These are phyloP conservation scores for Phylloporus arenicola DNA, from an alignment of 768 basidiomycete species.

Conservation along the genomic window DNA sequence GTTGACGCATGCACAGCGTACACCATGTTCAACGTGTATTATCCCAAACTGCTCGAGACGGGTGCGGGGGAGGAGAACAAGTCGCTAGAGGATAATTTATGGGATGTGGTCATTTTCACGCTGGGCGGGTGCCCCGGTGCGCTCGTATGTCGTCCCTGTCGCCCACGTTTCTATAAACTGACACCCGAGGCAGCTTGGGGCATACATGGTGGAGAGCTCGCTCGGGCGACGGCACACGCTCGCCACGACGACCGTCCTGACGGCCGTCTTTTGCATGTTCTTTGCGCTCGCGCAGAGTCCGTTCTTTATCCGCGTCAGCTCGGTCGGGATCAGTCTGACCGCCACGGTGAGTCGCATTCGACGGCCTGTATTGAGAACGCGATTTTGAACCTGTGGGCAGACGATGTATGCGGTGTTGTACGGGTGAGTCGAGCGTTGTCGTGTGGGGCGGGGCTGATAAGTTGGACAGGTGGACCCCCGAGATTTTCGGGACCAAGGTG, in stretches of 20 bases:
- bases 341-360: conserved; percentile 41
- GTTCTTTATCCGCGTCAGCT: conserved; percentile 58
- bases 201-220: conserved; percentile 66
- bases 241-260: conserved; percentile 68
- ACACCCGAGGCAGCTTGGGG: conserved; percentile 59
- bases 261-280: conserved; percentile 65
- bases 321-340: conserved; percentile 72
- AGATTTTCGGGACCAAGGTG: conserved; percentile 80
- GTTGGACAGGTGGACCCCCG: conserved; percentile 63
- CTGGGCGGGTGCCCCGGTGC: conserved; percentile 82
- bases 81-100: conserved; percentile 57
- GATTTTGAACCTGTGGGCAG: conserved; percentile 28
- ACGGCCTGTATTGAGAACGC: not conserved
- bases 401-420: conserved; percentile 88
- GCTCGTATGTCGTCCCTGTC: conserved; percentile 44
- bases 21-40: conserved; percentile 91
- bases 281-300: conserved; percentile 59
- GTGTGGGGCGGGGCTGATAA: not conserved
- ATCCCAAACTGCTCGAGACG: conserved; percentile 80
- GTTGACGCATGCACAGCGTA: conserved; percentile 43
- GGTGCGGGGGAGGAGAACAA: conserved; percentile 27
- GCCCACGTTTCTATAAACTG: not conserved
- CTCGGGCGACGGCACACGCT: conserved; percentile 71
- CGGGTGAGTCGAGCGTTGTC: conserved; percentile 32
- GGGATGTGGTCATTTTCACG: conserved; percentile 86